These are phyloP conservation scores for Begonia masoniana DNA, from an alignment of 306 rosid genomes.

Conservation along the genomic window DNA sequence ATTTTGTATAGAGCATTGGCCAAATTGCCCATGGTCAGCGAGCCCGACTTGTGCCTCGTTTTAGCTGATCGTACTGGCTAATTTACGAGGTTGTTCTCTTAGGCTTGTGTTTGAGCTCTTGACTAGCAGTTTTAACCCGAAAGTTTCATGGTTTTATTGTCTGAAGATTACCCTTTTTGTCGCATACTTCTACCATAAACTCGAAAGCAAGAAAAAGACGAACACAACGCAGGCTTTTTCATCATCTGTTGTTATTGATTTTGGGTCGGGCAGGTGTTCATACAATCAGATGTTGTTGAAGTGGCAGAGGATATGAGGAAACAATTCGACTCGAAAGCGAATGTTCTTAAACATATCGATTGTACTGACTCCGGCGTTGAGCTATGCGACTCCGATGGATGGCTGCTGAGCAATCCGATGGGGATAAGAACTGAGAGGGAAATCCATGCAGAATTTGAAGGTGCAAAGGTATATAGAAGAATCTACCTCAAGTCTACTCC, in stretches of 20 bases:
- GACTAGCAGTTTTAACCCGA: no score
- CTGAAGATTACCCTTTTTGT: not conserved
- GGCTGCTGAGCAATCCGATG: conserved; percentile 75
- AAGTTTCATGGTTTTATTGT: not conserved
- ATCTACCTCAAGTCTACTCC: conserved; percentile 39
- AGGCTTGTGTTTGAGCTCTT: no score
- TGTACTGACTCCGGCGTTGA: conserved; percentile 17
- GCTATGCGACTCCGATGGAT: conserved; percentile 56
- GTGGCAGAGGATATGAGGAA: conserved; percentile 67
- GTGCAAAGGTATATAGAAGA: conserved; percentile 57
- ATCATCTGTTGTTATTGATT: conserved; percentile 1
- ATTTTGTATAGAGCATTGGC: no score
- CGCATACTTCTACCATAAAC: conserved; percentile 1
- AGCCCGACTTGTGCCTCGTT: no score
- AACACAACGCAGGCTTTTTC: no score
- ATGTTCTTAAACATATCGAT: conserved; percentile 34
- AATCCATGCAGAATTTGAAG: conserved; percentile 79
- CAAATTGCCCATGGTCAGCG: no score
- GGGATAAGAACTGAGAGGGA: conserved; percentile 88
- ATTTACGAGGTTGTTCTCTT: no score
- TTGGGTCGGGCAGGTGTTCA: conserved; percentile 41
- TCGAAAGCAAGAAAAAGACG: not conserved
- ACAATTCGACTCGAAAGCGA: conserved; percentile 43
- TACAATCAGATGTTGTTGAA: conserved; percentile 65
- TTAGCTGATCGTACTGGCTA: no score